Base-by-base conservation (phyloP, 768 basidiomycete species). In the Calocybe gangraenosa region DNA sequence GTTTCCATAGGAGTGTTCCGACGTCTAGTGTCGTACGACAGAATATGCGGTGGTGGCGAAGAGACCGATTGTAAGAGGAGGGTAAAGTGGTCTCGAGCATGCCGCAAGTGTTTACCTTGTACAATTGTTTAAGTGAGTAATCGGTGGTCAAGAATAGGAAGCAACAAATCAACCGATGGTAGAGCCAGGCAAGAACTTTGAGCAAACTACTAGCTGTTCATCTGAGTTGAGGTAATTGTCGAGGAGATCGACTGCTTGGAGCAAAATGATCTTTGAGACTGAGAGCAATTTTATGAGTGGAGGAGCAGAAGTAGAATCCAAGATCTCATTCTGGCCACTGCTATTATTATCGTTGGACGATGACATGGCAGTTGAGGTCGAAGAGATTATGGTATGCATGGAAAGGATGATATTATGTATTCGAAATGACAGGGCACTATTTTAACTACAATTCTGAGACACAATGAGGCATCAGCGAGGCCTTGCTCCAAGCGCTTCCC, bases 1-100 rank as follows among this genome's bases (percentile, higher is more conserved):
- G 66, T 76, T 63, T 92, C 90, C 87, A 92, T 91, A 7, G 88
- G 87, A 2, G 86, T 89, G 60, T 90, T 86, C 34, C 90, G 79
- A 49, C 68, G 70, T 56, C 90, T 75, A 14, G 75, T 73, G 61
- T 92, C 90, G 60, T 92, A 92, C 13, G 82, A 86, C 41, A 92
- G 59, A 34, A 78, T 65, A 55, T 75, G 69, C 15, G 75, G 73
- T 18, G 66, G 60, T 20, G 70, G 57, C 10, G 72, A 67, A 17
- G 68, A 58, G 40, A 82, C 63, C 36, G 73, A 76, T 25, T 83
- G 77, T 34, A 81, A 56, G 4, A 91, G 72, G 20, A 91, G 74
- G 42, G 73, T 68, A 58, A 87, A 92, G 57, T 92, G 91, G 57
- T 92, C 90, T 44, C 84, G 74, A 18, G 87, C 87, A 70, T 92